These are phyloP conservation scores for Pueraria montana DNA, from an alignment of 306 rosid genomes.

Conservation along the genomic window DNA sequence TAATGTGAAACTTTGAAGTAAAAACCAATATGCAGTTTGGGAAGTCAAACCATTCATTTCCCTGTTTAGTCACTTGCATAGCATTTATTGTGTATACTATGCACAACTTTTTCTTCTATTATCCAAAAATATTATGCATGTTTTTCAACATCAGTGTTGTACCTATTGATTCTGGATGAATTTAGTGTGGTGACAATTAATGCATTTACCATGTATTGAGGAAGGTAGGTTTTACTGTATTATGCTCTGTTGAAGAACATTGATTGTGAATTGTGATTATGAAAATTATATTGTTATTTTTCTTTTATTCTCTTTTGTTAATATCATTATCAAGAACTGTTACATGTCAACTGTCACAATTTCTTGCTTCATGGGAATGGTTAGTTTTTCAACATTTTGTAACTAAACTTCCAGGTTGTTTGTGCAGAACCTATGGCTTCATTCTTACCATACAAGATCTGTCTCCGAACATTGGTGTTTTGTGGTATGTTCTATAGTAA, in stretches of 20 bases:
- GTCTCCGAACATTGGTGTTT: slow-evolving; percentile 91
- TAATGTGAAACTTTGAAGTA: slow-evolving; percentile 5
- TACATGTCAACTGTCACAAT: not conserved
- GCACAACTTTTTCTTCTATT: not conserved
- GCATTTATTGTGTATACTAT: not conserved
- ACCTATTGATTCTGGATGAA: slow-evolving; percentile 35
- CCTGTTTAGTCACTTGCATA: slow-evolving; percentile 3
- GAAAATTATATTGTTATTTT: not conserved
- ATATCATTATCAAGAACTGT: not conserved
- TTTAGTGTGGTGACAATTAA: slow-evolving; percentile 22
- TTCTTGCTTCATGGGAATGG: slow-evolving; percentile 13
- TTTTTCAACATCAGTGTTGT: slow-evolving; percentile 23
- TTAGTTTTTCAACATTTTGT: slow-evolving; percentile 37
- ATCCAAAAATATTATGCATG: not conserved
- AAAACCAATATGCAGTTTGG: slow-evolving; percentile 28
- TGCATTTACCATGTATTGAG: not conserved
- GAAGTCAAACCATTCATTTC: slow-evolving; percentile 25
- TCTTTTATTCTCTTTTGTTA: slow-evolving; percentile 15
- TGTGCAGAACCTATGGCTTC: slow-evolving; percentile 93
- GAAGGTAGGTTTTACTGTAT: slow-evolving; percentile 8
- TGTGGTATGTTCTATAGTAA: slow-evolving; percentile 75
- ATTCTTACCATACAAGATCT: slow-evolving; percentile 91
- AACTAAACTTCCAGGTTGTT: slow-evolving; percentile 47
- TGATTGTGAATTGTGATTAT: slow-evolving; percentile 42
- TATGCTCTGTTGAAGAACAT: slow-evolving; percentile 17